Conservation (phyloP, 2,329 filamentous ascomycete genomes). For the Pseudocercospora cruenta region DNA sequence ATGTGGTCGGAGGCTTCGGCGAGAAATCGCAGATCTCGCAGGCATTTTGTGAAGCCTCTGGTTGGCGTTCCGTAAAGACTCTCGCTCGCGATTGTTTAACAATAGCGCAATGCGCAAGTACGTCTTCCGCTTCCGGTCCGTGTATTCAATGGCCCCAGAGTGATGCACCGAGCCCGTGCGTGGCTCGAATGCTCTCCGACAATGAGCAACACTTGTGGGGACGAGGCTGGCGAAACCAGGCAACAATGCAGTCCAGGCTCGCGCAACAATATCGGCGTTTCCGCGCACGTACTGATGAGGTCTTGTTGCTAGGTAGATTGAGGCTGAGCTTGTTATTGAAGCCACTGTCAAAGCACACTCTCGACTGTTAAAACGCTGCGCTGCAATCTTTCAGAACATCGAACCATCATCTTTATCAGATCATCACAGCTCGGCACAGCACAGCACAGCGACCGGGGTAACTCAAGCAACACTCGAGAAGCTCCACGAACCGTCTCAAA, state of each 20-base stretch:
- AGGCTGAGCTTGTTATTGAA: background rate
- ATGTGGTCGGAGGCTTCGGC: background rate
- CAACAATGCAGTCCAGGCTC: background rate
- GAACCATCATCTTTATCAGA: too few species aligned
- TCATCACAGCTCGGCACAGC: too few species aligned
- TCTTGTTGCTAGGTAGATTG: background rate
- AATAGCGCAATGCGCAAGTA: background rate
- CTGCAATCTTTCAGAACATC: too few species aligned
- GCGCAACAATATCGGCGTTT: background rate
- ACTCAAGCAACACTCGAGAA: background rate
- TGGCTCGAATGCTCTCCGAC: background rate
- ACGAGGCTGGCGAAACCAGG: background rate
- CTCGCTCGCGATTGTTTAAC: background rate
- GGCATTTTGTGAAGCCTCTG: too few species aligned
- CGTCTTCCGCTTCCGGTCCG: background rate
- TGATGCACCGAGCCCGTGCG: background rate
- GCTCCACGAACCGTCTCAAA: background rate
- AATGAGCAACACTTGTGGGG: background rate
- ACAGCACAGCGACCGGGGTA: background rate
- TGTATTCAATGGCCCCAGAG: background rate
- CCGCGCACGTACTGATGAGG: background rate
- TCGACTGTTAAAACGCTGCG: background rate
- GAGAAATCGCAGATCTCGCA: too few species aligned
- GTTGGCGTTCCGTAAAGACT: background rate
- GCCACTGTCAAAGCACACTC: background rate